Base-by-base conservation (phyloP, 768 basidiomycete genomes). In the Leccinum olivaceopallidum region DNA sequence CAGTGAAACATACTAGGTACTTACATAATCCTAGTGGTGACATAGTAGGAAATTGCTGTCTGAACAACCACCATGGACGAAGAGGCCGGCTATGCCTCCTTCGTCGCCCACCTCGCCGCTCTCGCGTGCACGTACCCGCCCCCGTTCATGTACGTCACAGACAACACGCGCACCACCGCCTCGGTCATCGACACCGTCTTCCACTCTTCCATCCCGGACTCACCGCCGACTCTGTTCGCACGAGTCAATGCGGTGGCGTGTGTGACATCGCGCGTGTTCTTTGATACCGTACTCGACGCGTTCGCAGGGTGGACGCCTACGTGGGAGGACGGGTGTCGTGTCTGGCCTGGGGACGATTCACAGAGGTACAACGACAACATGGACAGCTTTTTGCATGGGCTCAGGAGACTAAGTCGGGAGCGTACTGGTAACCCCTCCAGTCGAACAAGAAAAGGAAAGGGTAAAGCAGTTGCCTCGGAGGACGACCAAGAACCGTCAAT, bases 341-440 rank as follows among this genome's bases (percentile, higher is more conserved):
- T 85, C 58, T 90, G 88, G 89, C 68, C 69, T 9, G 65, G 75
- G 8, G 69, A 74, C 5, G 77, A 75, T 6, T 71, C 71, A 8
- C 69, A 79, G 55, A 67, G 82, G 60, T 88, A 81, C 76, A 90
- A 86, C 66, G 86, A 88, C 36, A 86, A 76, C 59, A 68, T 91
- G 24, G 90, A 91, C 58, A 76, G 78, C 13, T 92, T 92, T 64
- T 60, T 90, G n/a, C 87, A 88, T 61, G 89, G 89, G 0, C 69
- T 92, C 36, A 52, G 56, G 73, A 78, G 42, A 75, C 79, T 56
- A 61, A 80, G 10, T 71, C 75, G 60, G 60, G 53, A 63, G 57
- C 60, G 53, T 52, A 42, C 51, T 1, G 47, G 14, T 5, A 37
- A 57, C 55, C n/a, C 42, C 12, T 62, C 59, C 6, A 66, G 64